Evolutionary conservation across 2,329 filamentous ascomycete species (phyloP), one percentile per base, ranked within the genome.

Genomic region (Xylariaceae sp.): DNA sequence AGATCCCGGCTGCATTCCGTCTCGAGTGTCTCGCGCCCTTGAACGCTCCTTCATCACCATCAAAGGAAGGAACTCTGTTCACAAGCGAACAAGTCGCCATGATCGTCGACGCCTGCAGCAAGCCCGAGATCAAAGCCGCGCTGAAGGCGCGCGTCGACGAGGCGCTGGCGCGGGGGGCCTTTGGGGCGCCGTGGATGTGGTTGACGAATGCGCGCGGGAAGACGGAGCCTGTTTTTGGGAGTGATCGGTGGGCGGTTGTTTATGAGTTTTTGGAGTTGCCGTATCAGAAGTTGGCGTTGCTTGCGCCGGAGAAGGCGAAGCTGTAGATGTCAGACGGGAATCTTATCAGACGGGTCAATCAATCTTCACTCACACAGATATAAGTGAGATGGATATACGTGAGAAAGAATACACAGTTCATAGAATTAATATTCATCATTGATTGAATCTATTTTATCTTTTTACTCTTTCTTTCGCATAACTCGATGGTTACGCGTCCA

Each of bases 161-260:
- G 64, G 87, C 83, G 0, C 71, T 90, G 13, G 80, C 83, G 44
- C 76, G 75, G 53, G 89, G 89, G 0, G 89, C 89, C 0, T 93
- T 89, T 72, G 90, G 90, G 0, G 84, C 85, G 53, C 90, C 90
- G 1, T 93, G 89, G 89, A 78, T 89, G 61, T 86, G 85, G 81
- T 88, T 86, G 2, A 79, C 77, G 15, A 86, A 87, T 1, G 72
- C 79, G 64, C 87, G 80, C 62, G 87, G 86, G 0, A 72, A 78
- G 58, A 78, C 78, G 53, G 85, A 89, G 74, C 83, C 86, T 0
- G 90, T 92, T 71, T 92, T 92, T 73, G 89, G 89, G 2, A 91
- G 88, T 73, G 89, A 92, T 74, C 77, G 84, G 59, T 89, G 86
- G 71, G 81, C 86, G 65, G 88, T 83, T 66, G 81, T 92, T 65